phyloP scores from a whole-genome alignment of 2,329 filamentous ascomycete species.

The Coniochaeta sp. region DNA sequence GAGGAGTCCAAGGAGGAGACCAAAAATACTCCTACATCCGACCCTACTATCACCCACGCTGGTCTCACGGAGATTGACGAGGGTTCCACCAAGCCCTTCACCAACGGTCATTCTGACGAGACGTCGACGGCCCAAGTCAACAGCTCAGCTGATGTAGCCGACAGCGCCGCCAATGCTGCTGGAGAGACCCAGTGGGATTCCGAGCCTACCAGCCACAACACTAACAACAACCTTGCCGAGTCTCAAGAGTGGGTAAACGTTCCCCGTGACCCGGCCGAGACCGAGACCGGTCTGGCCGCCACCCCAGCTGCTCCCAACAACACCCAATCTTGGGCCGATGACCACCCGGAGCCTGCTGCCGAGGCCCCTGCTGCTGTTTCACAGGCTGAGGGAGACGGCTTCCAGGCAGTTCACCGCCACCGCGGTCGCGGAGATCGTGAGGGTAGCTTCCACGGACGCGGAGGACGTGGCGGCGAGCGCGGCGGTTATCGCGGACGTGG shows the following conservation, averaged over 20 bases:
- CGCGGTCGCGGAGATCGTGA: slow-evolving; percentile 48
- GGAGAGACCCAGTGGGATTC: slow-evolving; percentile 61
- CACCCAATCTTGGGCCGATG: slow-evolving; percentile 75
- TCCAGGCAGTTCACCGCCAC: slow-evolving; percentile 63
- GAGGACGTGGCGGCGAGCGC: slow-evolving; percentile 24
- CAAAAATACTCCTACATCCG: slow-evolving; percentile 35
- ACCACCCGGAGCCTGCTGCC: slow-evolving; percentile 51
- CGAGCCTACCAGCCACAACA: slow-evolving; percentile 23
- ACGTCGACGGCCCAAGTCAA: slow-evolving; percentile 29
- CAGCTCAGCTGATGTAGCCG: slow-evolving; percentile 33
- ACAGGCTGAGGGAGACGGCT: slow-evolving; percentile 50
- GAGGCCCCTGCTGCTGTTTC: slow-evolving; percentile 34
- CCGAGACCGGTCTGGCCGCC: slow-evolving; percentile 57
- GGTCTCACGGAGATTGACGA: slow-evolving; percentile 60
- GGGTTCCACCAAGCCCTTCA: slow-evolving; percentile 29
- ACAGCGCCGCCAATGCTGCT: slow-evolving; percentile 51
- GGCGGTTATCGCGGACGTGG: slow-evolving; percentile 45
- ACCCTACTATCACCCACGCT: slow-evolving; percentile 62
- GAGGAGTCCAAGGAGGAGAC: slow-evolving; percentile 24
- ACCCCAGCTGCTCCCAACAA: slow-evolving; percentile 49
- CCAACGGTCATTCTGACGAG: slow-evolving; percentile 36
- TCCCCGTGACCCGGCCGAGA: slow-evolving; percentile 60
- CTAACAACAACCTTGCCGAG: slow-evolving; percentile 30
- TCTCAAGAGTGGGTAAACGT: slow-evolving; percentile 65
- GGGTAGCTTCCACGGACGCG: slow-evolving; percentile 13